These are phyloP conservation scores for Penicillium aurantiogriseum DNA, from an alignment of 2,329 filamentous ascomycete species.

Conservation along the genomic window DNA sequence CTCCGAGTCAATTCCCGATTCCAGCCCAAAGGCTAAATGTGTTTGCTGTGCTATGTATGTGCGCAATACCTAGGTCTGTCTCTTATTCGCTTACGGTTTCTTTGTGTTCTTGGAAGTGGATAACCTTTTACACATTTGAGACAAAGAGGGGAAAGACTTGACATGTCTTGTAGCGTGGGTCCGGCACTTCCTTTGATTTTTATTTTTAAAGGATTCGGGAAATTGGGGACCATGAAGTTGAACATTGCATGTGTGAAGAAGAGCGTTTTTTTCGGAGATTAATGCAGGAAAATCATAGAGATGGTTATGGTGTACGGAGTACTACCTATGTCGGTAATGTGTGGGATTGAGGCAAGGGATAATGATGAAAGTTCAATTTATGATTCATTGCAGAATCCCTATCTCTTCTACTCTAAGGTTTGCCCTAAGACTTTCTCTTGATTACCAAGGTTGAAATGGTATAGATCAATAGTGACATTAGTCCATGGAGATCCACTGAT, in stretches of 20 bases:
- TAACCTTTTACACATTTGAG: neutral
- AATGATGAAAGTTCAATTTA: neutral
- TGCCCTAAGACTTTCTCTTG: neutral
- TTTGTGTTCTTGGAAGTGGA: neutral
- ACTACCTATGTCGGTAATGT: neutral
- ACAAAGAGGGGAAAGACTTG: neutral
- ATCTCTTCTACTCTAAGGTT: neutral
- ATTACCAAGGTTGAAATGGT: neutral
- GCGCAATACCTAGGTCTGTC: no score
- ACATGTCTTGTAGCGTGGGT: constrained; percentile 1
- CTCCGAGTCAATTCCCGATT: neutral
- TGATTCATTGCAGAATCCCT: neutral
- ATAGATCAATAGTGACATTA: neutral
- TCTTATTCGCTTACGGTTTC: neutral
- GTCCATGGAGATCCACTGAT: neutral
- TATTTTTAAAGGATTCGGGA: neutral
- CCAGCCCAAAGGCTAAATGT: neutral
- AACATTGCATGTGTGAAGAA: neutral
- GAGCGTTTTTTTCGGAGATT: constrained; percentile 10
- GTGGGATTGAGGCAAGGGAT: neutral
- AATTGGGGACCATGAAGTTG: neutral
- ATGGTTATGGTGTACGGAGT: neutral
- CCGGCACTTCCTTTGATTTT: neutral
- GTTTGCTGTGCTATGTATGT: neutral
- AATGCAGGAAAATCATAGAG: neutral